A percentile compares a stretch with the other conserved stretches of the same genome.
Conservation (phyloP, 1,139 yeast genomes). For the Ashbya aceris region DNA sequence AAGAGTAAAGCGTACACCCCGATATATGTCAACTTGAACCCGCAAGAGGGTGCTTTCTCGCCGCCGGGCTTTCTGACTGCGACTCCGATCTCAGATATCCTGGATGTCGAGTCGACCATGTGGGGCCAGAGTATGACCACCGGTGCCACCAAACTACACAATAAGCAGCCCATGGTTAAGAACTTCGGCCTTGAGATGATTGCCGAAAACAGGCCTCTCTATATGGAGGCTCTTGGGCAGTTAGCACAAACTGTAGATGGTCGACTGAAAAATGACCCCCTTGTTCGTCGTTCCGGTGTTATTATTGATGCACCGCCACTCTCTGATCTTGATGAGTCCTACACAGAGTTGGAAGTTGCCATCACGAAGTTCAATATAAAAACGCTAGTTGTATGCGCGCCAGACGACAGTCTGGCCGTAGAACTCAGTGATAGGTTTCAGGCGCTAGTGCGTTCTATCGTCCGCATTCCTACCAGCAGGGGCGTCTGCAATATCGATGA, state of each 20-base stretch:
- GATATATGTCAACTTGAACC: slow-evolving; percentile 72
- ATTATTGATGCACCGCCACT: slow-evolving; percentile 78
- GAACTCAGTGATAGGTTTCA: slow-evolving; percentile 25
- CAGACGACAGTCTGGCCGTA: slow-evolving; percentile 40
- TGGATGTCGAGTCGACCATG: slow-evolving; percentile 67
- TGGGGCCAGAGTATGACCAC: slow-evolving; percentile 83
- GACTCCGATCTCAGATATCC: slow-evolving; percentile 68
- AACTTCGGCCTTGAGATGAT: slow-evolving; percentile 64
- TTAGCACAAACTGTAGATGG: slow-evolving; percentile 51
- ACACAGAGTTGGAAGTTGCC: slow-evolving; percentile 27
- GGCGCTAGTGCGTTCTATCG: slow-evolving; percentile 14
- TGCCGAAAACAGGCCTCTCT: slow-evolving; percentile 51
- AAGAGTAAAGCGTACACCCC: slow-evolving; percentile 57
- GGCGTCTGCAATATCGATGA: slow-evolving; percentile 64
- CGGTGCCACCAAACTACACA: slow-evolving; percentile 77
- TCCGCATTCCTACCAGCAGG: slow-evolving; percentile 22
- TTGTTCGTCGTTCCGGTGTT: slow-evolving; percentile 50
- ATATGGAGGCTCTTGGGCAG: slow-evolving; percentile 45
- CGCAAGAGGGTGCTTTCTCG: slow-evolving; percentile 67
- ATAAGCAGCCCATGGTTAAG: slow-evolving; percentile 80
- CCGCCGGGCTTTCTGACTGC: slow-evolving; percentile 85
- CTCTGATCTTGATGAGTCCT: slow-evolving; percentile 37
- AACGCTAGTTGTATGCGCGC: slow-evolving; percentile 49
- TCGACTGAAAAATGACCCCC: slow-evolving; percentile 48
- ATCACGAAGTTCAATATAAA: slow-evolving; percentile 36